A percentile compares a stretch with the other conserved stretches of the same genome.
Conservation (phyloP, 805 yeast genomes). For the Kluyveromyces nonfermentans region DNA sequence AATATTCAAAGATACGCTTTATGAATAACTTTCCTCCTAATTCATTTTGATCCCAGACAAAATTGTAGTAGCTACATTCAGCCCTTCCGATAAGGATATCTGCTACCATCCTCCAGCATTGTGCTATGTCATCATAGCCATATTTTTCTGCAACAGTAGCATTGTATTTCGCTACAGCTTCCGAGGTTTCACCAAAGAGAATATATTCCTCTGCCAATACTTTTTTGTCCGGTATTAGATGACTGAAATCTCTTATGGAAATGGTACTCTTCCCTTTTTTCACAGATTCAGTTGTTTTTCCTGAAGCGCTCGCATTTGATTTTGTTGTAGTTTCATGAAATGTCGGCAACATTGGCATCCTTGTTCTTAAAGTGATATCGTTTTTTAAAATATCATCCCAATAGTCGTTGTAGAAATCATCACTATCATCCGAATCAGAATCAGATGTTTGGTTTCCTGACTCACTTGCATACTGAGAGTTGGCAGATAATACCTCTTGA, state of each 20-base stretch:
- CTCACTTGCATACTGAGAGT: slow-evolving; percentile 6
- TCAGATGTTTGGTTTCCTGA: slow-evolving; percentile 12
- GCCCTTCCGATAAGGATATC: slow-evolving; percentile 26
- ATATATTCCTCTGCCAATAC: slow-evolving; percentile 61
- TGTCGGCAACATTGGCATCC: slow-evolving; percentile 40
- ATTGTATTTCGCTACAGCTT: slow-evolving; percentile 57
- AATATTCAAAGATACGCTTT: slow-evolving; percentile 50
- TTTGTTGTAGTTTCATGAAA: slow-evolving; percentile 20
- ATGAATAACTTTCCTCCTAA: slow-evolving; percentile 64
- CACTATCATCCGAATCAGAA: slow-evolving; percentile 30
- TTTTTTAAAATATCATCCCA: slow-evolving; percentile 56
- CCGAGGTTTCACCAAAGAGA: slow-evolving; percentile 55
- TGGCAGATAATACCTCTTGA: slow-evolving; percentile 20
- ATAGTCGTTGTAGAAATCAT: slow-evolving; percentile 57
- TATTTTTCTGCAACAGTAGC: slow-evolving; percentile 56
- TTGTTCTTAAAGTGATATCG: slow-evolving; percentile 40
- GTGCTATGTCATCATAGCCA: slow-evolving; percentile 54
- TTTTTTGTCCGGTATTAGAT: slow-evolving; percentile 65
- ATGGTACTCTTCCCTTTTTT: slow-evolving; percentile 45
- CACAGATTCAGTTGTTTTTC: slow-evolving; percentile 18
- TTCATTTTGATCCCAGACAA: slow-evolving; percentile 76
- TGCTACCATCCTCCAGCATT: slow-evolving; percentile 62
- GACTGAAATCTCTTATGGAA: slow-evolving; percentile 51
- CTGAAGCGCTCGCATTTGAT: slow-evolving; percentile 19
- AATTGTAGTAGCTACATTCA: slow-evolving; percentile 25